phyloP scores from a whole-genome alignment of 2,329 filamentous ascomycete species.

The Magnaporthiopsis incrustans region DNA sequence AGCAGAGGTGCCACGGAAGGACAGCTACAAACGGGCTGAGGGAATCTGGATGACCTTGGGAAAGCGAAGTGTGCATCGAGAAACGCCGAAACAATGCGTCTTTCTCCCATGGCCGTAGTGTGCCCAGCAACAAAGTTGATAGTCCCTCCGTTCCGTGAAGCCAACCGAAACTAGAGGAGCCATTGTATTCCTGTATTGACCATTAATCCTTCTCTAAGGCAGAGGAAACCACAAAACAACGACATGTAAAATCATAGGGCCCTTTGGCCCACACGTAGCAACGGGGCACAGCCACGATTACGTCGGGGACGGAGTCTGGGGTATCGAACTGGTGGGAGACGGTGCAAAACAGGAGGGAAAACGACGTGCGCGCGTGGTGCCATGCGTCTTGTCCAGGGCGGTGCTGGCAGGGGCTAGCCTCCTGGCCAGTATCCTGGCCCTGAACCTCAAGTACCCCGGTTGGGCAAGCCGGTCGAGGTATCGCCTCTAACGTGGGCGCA shows the following conservation, averaged over 20 bases:
- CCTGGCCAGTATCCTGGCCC: neutral
- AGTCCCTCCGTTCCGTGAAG: neutral
- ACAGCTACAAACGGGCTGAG: neutral
- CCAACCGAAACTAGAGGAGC: neutral
- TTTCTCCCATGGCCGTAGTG: neutral
- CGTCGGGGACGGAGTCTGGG: neutral
- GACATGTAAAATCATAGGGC: neutral
- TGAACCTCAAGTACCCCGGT: neutral
- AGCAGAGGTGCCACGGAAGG: neutral
- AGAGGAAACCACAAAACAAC: neutral
- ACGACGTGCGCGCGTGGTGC: neutral
- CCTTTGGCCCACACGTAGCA: neutral
- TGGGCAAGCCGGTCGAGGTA: neutral
- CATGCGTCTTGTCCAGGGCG: neutral
- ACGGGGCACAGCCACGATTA: neutral
- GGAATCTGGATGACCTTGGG: neutral
- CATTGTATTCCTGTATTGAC: neutral
- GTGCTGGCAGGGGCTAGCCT: neutral
- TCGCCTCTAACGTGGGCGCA: slow-evolving; percentile 25
- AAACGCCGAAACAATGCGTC: neutral
- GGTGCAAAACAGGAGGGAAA: neutral
- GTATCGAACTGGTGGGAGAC: neutral
- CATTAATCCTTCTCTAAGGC: neutral
- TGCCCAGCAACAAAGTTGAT: neutral
- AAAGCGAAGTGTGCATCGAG: neutral